Conservation (phyloP, 129 eudicot genomes). For the Scalesia atractyloides region DNA sequence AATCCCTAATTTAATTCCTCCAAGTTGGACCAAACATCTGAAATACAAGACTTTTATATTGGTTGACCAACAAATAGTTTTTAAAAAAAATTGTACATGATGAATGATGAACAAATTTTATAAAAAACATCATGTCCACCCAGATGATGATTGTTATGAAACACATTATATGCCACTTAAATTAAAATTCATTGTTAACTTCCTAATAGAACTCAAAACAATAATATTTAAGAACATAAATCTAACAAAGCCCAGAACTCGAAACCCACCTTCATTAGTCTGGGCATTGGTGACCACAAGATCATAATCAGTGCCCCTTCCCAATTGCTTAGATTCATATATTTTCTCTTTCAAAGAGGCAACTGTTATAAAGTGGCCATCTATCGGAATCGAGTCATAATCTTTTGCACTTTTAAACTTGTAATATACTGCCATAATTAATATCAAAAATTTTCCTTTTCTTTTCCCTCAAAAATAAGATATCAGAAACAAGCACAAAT, state of each 20-base stretch:
- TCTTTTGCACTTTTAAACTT: conserved; percentile 99
- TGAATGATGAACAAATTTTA: not conserved
- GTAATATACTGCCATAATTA: conserved; percentile 85
- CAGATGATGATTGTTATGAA: conserved; percentile 13
- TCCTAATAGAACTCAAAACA: not conserved
- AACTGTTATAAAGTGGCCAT: conserved; percentile 93
- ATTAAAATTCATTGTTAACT: not conserved
- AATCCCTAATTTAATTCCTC: conserved; percentile 2
- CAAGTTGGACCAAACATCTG: conserved; percentile 9
- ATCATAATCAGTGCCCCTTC: conserved; percentile 95
- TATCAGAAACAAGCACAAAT: conserved; percentile 47
- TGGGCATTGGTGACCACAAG: conserved; percentile 96
- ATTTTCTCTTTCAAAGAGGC: conserved; percentile 88
- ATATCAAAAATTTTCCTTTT: conserved; percentile 27
- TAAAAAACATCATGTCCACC: not conserved
- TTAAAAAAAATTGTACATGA: conserved; percentile 1
- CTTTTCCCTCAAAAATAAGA: conserved; percentile 35
- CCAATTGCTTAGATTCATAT: conserved; percentile 92
- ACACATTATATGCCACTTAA: not conserved
- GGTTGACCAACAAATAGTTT: not conserved
- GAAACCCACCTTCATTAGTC: conserved; percentile 90
- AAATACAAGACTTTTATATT: not conserved
- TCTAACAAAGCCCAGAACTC: conserved; percentile 22
- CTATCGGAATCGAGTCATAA: conserved; percentile 83
- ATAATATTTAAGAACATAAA: not conserved